Conservation (phyloP, 1,284 basidiomycete species). For the Calocybe gambosa region DNA sequence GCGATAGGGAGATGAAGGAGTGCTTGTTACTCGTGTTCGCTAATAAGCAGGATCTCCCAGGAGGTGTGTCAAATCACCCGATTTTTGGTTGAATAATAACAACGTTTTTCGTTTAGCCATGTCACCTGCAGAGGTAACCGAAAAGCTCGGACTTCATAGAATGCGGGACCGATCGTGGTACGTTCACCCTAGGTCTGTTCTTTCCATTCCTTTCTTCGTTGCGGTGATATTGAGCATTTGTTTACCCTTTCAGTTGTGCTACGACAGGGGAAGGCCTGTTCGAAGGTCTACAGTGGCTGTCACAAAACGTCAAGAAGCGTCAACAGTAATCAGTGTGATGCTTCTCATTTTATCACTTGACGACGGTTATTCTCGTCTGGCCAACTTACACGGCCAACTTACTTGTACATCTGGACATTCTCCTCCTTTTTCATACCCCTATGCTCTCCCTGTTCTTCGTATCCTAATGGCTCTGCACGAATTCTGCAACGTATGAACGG, state of each 20-base stretch:
- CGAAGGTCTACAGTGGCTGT: slow-evolving; percentile 94
- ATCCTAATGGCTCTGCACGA: slow-evolving; percentile 35
- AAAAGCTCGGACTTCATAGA: slow-evolving; percentile 90
- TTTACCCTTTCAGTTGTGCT: slow-evolving; percentile 63
- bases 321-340: slow-evolving; percentile 43
- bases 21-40: slow-evolving; percentile 96
- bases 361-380: slow-evolving; percentile 20
- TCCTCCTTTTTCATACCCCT: slow-evolving; percentile 23
- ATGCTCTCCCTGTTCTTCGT: slow-evolving; percentile 17
- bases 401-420: slow-evolving; percentile 19
- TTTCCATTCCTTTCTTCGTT: not conserved
- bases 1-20: slow-evolving; percentile 98
- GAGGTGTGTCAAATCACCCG: slow-evolving; percentile 52
- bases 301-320: slow-evolving; percentile 91
- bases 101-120: slow-evolving; percentile 58
- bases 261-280: slow-evolving; percentile 94
- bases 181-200: slow-evolving; percentile 87
- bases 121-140: slow-evolving; percentile 98
- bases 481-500: slow-evolving; percentile 30
- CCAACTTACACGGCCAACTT: slow-evolving; percentile 20
- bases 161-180: slow-evolving; percentile 99
- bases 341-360: slow-evolving; percentile 13
- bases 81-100: slow-evolving; percentile 1
- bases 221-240: not conserved
- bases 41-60: slow-evolving; percentile 98